Percentiles rank a stretch among this genome's conserved stretches.
Conservation (phyloP, 1,284 basidiomycete genomes). For the Chalciporus sp. region DNA sequence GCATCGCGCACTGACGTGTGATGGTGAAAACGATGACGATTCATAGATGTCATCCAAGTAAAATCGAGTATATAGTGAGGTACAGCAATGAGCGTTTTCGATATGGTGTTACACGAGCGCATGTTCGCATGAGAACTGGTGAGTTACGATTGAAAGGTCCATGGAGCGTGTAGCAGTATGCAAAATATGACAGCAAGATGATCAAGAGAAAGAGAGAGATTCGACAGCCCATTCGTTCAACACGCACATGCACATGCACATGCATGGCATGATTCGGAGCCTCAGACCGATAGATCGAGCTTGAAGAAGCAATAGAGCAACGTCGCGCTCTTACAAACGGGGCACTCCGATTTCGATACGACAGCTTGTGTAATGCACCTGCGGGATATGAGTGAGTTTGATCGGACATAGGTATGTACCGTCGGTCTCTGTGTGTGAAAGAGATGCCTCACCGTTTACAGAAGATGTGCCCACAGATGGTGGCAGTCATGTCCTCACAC, state of each 20-base stretch:
- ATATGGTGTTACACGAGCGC: not conserved
- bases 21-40: no score
- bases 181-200: not conserved
- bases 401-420: no score
- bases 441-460: constrained; percentile 47
- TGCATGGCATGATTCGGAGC: not conserved
- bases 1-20: no score
- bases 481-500: constrained; percentile 51
- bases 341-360: constrained; percentile 47
- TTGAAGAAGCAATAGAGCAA: constrained; percentile 51
- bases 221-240: not conserved
- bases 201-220: not conserved
- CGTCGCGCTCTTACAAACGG: constrained; percentile 48
- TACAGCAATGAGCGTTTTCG: not conserved
- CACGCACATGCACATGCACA: not conserved
- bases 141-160: not conserved
- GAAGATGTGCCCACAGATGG: constrained; percentile 61
- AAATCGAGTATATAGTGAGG: not conserved
- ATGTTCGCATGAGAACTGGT: not conserved
- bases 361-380: constrained; percentile 53
- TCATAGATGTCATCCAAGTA: not conserved
- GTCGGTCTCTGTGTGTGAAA: no score
- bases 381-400: no score
- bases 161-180: not conserved
- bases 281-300: constrained; percentile 25